Percentiles rank a stretch among this genome's conserved stretches.
These are phyloP conservation scores for Entophlyctis luteolus DNA, from an alignment of 192 early-diverging fungal species.

Conservation along the genomic window DNA sequence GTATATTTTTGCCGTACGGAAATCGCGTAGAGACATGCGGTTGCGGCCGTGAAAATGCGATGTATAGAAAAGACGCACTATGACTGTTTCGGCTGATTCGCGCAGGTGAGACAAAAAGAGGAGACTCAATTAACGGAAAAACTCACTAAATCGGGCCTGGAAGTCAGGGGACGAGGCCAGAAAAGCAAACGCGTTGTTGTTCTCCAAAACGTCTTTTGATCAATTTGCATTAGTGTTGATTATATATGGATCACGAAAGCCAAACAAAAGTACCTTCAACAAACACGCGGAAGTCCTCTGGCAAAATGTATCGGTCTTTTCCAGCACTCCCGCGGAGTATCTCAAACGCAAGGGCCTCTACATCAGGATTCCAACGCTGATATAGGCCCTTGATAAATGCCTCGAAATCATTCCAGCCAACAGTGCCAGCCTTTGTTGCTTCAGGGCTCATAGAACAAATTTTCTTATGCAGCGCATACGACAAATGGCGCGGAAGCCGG, in stretches of 20 bases:
- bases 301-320: background rate
- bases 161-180: slow-evolving; percentile 72
- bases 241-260: background rate
- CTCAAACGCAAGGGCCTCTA: slow-evolving; percentile 26
- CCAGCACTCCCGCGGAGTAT: background rate
- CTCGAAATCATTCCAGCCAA: slow-evolving; percentile 21
- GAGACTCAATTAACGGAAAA: background rate
- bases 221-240: background rate
- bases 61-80: slow-evolving; percentile 76
- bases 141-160: slow-evolving; percentile 71
- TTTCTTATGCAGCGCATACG: slow-evolving; percentile 13
- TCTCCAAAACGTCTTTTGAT: slow-evolving; percentile 63
- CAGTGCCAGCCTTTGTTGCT: background rate
- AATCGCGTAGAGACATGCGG: slow-evolving; percentile 67
- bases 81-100: slow-evolving; percentile 70
- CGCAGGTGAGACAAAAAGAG: background rate
- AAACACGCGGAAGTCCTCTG: slow-evolving; percentile 22
- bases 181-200: slow-evolving; percentile 81
- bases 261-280: slow-evolving; percentile 1
- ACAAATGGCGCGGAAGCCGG: slow-evolving; percentile 7
- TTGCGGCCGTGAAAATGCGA: slow-evolving; percentile 60
- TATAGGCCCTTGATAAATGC: slow-evolving; percentile 20
- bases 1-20: slow-evolving; percentile 59
- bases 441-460: background rate
- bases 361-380: slow-evolving; percentile 12